phyloP scores from a whole-genome alignment of 129 eudicot genomes.

The Flaveria linearis region DNA sequence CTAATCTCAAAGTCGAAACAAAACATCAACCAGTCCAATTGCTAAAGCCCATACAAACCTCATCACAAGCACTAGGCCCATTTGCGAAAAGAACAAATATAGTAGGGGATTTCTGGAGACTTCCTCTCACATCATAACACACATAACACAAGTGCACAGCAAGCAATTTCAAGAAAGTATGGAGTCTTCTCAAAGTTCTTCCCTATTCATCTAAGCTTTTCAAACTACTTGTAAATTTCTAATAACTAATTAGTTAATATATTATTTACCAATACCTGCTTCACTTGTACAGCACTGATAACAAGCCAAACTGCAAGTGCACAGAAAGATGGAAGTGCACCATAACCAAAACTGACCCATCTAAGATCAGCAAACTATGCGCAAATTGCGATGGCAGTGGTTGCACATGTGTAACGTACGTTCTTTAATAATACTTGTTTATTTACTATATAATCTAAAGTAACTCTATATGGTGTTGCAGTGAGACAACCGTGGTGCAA shows the following conservation, averaged over 20 bases:
- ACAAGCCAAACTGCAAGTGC: constrained; percentile 37
- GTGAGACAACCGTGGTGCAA: constrained; percentile 23
- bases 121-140: constrained; percentile 5
- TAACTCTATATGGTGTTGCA: constrained; percentile 26
- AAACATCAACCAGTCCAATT: not conserved
- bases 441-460: constrained; percentile 7
- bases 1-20: constrained; percentile 6
- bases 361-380: constrained; percentile 27
- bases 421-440: constrained; percentile 17
- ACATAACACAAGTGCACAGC: not conserved
- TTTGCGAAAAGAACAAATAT: not conserved
- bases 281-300: constrained; percentile 26
- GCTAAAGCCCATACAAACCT: not conserved
- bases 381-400: constrained; percentile 31
- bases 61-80: not conserved
- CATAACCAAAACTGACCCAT: constrained; percentile 35
- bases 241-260: not conserved
- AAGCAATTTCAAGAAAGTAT: constrained; percentile 22
- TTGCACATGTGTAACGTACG: constrained; percentile 33
- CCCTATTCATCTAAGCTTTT: not conserved
- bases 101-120: constrained; percentile 4
- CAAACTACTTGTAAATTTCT: not conserved
- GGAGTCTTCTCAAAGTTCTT: constrained; percentile 31
- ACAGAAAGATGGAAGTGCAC: constrained; percentile 40
- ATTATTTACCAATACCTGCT: not conserved